Percentiles rank a stretch among this genome's conserved stretches.
phyloP scores from a whole-genome alignment of 192 early-diverging fungal genomes.

The Coemansia sp. region DNA sequence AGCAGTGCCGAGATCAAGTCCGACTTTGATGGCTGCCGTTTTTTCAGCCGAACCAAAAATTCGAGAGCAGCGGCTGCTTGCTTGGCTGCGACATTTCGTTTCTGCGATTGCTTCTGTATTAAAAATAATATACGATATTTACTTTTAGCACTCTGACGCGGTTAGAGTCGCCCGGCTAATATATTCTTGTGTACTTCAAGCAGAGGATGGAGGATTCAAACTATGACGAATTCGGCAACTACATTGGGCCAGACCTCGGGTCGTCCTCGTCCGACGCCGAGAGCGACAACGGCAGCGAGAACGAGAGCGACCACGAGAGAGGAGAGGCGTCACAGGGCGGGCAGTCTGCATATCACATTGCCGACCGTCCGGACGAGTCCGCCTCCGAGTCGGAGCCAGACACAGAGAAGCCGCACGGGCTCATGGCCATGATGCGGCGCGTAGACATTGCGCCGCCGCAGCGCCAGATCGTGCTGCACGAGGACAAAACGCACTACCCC shows the following conservation, averaged over 20 bases:
- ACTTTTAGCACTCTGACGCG: too few species aligned
- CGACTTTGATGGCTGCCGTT: too few species aligned
- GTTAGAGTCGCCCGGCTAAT: too few species aligned
- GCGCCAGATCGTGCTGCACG: constrained; percentile 85
- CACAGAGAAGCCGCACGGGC: constrained; percentile 23
- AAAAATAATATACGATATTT: too few species aligned
- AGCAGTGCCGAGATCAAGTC: too few species aligned
- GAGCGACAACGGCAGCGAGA: constrained; percentile 56
- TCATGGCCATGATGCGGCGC: constrained; percentile 30
- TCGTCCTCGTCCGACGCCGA: constrained; percentile 55
- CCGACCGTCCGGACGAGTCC: constrained; percentile 1
- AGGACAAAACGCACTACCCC: constrained; percentile 99
- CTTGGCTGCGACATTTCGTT: too few species aligned
- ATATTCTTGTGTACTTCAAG: constrained; percentile 1
- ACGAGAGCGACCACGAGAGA: constrained; percentile 30
- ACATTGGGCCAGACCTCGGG: constrained; percentile 93
- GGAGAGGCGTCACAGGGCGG: background rate
- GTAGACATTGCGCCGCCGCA: constrained; percentile 16
- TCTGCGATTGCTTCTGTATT: background rate
- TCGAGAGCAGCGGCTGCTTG: too few species aligned
- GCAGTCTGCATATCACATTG: background rate
- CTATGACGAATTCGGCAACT: constrained; percentile 97
- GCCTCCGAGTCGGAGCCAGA: constrained; percentile 18
- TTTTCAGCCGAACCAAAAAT: too few species aligned
- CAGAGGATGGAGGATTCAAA: constrained; percentile 73